Conservation (phyloP, 768 basidiomycete genomes). For the Sutorius australiensis region DNA sequence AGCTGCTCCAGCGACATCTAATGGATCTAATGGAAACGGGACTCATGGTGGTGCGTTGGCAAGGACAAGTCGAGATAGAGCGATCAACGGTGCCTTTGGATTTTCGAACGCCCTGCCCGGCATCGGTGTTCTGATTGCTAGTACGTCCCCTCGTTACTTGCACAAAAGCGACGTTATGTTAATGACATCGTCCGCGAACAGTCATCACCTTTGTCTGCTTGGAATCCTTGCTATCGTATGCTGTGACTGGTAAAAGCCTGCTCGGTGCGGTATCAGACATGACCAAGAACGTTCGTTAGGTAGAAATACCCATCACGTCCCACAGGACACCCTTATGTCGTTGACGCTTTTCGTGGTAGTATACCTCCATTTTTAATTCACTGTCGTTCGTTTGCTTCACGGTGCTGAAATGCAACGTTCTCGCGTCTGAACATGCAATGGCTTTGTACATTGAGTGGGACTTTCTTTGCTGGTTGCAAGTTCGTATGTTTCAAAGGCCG, state of each 20-base stretch:
- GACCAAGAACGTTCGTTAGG: conserved; percentile 4
- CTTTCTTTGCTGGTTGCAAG: too few species aligned
- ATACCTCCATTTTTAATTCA: background rate
- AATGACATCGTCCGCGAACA: background rate
- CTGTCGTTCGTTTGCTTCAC: background rate
- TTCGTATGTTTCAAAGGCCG: background rate
- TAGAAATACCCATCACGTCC: conserved; percentile 14
- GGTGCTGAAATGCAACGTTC: background rate
- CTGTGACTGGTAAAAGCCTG: conserved; percentile 1
- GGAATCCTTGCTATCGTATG: conserved; percentile 11
- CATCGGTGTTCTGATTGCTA: conserved; percentile 11
- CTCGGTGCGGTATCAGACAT: background rate
- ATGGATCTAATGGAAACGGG: conserved; percentile 43
- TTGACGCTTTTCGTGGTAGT: conserved; percentile 14
- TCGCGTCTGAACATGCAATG: too few species aligned
- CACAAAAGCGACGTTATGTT: background rate
- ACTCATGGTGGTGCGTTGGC: conserved; percentile 15
- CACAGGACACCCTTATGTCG: conserved; percentile 9
- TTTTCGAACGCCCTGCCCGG: conserved; percentile 10
- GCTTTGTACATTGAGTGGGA: too few species aligned
- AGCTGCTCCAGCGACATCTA: conserved; percentile 56
- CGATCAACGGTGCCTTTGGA: background rate
- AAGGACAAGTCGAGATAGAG: conserved; percentile 6
- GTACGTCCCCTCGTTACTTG: conserved; percentile 11
- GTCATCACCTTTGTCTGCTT: conserved; percentile 10